Evolutionary conservation across 2,329 filamentous ascomycete genomes (phyloP).

Genomic region (Aspergillus sojae): DNA sequence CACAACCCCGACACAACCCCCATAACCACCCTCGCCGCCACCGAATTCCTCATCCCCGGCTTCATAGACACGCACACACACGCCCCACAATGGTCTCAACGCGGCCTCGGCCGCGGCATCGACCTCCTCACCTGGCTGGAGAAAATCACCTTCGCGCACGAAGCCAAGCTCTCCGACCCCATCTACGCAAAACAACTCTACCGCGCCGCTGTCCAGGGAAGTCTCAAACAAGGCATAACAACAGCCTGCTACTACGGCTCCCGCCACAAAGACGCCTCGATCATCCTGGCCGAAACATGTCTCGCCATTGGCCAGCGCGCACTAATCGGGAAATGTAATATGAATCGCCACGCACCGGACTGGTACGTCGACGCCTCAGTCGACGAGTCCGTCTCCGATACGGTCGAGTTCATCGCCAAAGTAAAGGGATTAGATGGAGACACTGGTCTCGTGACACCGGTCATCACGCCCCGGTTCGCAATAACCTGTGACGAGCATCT

Average conservation of each 20-base stretch:
- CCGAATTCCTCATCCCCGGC: conserved; percentile 37
- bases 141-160: conserved; percentile 65
- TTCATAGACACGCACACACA: conserved; percentile 69
- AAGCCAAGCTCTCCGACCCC: conserved; percentile 61
- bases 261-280: conserved; percentile 32
- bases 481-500: conserved; percentile 61
- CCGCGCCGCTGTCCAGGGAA: conserved; percentile 55
- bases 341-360: conserved; percentile 49
- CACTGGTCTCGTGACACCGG: conserved; percentile 48
- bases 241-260: conserved; percentile 42
- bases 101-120: conserved; percentile 46
- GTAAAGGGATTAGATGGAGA: conserved; percentile 51
- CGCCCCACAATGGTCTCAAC: conserved; percentile 59
- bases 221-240: conserved; percentile 57
- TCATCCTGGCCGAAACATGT: conserved; percentile 38
- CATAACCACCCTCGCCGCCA: conserved; percentile 30
- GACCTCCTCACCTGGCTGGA: conserved; percentile 63
- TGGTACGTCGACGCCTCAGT: conserved; percentile 55
- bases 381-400: conserved; percentile 54
- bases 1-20: conserved; percentile 30
- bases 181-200: conserved; percentile 59
- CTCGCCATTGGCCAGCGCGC: conserved; percentile 37
- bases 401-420: conserved; percentile 53
- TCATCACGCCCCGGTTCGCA: conserved; percentile 64
- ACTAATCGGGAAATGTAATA: conserved; percentile 41